Percentiles rank a stretch among this genome's conserved stretches.
phyloP scores from a whole-genome alignment of 2,329 filamentous ascomycete genomes.

The Amauroascus niger region DNA sequence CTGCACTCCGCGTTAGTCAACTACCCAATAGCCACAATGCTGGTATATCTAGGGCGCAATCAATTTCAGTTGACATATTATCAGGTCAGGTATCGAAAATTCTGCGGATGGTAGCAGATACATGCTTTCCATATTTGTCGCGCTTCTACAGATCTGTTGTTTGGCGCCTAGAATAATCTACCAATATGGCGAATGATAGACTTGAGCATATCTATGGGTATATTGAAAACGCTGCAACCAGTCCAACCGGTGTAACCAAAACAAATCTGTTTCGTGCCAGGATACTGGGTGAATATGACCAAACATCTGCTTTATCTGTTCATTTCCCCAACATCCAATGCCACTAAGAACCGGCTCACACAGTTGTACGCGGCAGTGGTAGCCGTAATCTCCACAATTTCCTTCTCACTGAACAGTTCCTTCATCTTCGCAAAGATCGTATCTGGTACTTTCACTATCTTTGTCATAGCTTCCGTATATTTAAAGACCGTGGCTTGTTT shows the following conservation, averaged over 20 bases:
- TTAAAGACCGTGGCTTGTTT: slow-evolving; percentile 59
- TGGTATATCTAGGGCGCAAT: background rate
- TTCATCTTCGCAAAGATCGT: slow-evolving; percentile 57
- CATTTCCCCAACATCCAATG: slow-evolving; percentile 54
- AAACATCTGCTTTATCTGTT: slow-evolving; percentile 18
- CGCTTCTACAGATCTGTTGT: background rate
- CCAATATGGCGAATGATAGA: background rate
- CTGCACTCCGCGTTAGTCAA: background rate
- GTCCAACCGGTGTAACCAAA: background rate
- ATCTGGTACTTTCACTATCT: slow-evolving; percentile 59
- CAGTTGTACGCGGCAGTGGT: slow-evolving; percentile 76
- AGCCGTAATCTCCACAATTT: slow-evolving; percentile 72
- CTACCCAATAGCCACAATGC: background rate
- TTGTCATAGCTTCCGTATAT: slow-evolving; percentile 78
- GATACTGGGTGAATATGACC: background rate
- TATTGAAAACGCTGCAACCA: background rate
- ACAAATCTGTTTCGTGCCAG: background rate
- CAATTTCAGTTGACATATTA: background rate
- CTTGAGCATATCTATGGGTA: background rate
- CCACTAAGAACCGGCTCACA: slow-evolving; percentile 73
- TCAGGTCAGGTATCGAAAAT: too few species aligned
- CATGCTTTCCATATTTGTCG: background rate
- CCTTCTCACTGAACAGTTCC: slow-evolving; percentile 54
- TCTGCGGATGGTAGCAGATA: too few species aligned
- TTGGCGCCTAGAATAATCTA: background rate